phyloP scores from a whole-genome alignment of 352 stramenopile genomes.

The Globisporangium iwayamae region DNA sequence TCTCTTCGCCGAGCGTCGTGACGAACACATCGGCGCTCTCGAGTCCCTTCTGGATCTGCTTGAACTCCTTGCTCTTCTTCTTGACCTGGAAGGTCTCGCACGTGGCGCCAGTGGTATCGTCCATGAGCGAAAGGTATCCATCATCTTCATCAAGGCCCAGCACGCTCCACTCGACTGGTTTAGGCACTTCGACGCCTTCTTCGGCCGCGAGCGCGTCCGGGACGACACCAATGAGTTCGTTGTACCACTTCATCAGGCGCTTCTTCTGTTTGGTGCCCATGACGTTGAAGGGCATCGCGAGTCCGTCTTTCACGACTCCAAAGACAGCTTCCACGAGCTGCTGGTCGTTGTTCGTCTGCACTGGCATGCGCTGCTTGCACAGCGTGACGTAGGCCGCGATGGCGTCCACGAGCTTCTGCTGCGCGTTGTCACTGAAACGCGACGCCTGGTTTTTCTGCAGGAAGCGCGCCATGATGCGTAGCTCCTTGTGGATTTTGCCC shows the following conservation, averaged over 20 bases:
- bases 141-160: slow-evolving; percentile 65
- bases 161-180: slow-evolving; percentile 51
- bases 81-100: slow-evolving; percentile 63
- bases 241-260: slow-evolving; percentile 80
- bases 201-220: slow-evolving; percentile 32
- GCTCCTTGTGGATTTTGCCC: slow-evolving; percentile 66
- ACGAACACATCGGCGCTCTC: slow-evolving; percentile 56
- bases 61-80: slow-evolving; percentile 66
- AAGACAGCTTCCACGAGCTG: slow-evolving; percentile 60
- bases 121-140: slow-evolving; percentile 68
- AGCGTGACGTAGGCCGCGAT: slow-evolving; percentile 65
- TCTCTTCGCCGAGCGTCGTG: slow-evolving; percentile 45
- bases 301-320: slow-evolving; percentile 68
- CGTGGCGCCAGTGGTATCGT: slow-evolving; percentile 62
- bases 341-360: slow-evolving; percentile 19
- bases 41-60: slow-evolving; percentile 64
- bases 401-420: slow-evolving; percentile 77
- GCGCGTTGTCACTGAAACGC: slow-evolving; percentile 73
- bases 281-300: slow-evolving; percentile 84
- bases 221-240: slow-evolving; percentile 66
- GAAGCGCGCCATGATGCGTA: slow-evolving; percentile 72
- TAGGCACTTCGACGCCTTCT: slow-evolving; percentile 9
- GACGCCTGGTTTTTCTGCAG: slow-evolving; percentile 75
- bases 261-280: slow-evolving; percentile 83
- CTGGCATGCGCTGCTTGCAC: slow-evolving; percentile 37